phyloP scores from a whole-genome alignment of 495 filamentous ascomycete genomes.

The Venustampulla echinocandica region DNA sequence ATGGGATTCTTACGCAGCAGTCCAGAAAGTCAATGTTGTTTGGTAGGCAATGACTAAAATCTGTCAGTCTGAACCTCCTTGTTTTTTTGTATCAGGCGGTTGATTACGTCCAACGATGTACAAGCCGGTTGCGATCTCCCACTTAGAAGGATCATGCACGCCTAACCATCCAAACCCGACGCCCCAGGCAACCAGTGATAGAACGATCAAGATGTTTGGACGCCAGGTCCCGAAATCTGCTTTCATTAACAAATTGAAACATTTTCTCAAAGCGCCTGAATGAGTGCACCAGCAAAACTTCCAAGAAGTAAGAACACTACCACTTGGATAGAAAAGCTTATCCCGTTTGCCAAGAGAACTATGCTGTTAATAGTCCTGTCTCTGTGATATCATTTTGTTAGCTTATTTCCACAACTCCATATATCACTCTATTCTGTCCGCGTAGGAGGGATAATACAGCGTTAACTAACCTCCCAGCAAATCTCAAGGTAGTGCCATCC shows the following conservation, averaged over 20 bases:
- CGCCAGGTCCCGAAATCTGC: slow-evolving; percentile 53
- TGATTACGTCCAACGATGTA: slow-evolving; percentile 47
- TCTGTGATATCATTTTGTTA: slow-evolving; percentile 3
- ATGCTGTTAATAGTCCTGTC: slow-evolving; percentile 49
- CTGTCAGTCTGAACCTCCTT: background rate
- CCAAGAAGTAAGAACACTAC: slow-evolving; percentile 52
- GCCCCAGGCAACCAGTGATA: slow-evolving; percentile 48
- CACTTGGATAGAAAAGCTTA: slow-evolving; percentile 55
- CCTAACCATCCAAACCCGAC: slow-evolving; percentile 59
- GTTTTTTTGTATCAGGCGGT: background rate
- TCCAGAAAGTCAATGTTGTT: slow-evolving; percentile 60
- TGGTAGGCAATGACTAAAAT: slow-evolving; percentile 52
- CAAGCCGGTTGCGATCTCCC: slow-evolving; percentile 46
- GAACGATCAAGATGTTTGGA: slow-evolving; percentile 51
- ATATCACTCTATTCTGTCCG: too few species aligned
- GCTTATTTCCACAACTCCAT: background rate
- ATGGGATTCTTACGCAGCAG: slow-evolving; percentile 34
- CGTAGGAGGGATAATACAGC: too few species aligned
- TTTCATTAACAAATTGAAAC: background rate
- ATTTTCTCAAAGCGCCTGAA: too few species aligned
- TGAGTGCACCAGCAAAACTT: slow-evolving; percentile 41
- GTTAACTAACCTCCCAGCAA: slow-evolving; percentile 36
- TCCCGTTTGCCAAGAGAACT: slow-evolving; percentile 52
- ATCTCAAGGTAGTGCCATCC: slow-evolving; percentile 37
- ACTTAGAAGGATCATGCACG: slow-evolving; percentile 46